Evolutionary conservation across 129 eudicot genomes (phyloP).

Genomic region (Calendula officinalis): DNA sequence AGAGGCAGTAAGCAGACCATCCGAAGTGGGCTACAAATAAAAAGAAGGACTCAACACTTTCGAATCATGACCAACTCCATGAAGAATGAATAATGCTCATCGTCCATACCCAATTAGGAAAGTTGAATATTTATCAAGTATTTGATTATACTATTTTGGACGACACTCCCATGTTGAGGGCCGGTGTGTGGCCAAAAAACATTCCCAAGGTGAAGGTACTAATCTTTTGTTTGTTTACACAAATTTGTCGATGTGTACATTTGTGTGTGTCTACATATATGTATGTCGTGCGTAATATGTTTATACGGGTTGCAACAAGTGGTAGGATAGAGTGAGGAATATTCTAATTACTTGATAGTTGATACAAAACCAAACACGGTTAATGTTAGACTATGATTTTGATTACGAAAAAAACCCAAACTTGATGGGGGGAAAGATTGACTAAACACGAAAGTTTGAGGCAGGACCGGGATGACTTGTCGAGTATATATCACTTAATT

Average conservation of each 20-base stretch:
- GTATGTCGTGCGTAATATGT: background rate
- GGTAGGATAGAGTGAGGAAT: no score
- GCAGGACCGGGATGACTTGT: no score
- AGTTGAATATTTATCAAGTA: conserved; percentile 7
- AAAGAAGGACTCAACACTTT: conserved; percentile 13
- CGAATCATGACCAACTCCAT: conserved; percentile 26
- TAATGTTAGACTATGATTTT: no score
- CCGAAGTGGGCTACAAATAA: conserved; percentile 34
- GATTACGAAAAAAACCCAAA: no score
- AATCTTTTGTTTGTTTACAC: background rate
- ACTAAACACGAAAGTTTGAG: no score
- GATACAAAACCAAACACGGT: no score
- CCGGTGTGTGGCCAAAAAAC: conserved; percentile 21
- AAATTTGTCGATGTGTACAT: background rate
- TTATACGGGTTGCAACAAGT: no score
- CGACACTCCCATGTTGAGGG: conserved; percentile 19
- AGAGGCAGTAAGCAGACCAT: conserved; percentile 33
- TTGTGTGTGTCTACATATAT: background rate
- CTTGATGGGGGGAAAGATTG: no score
- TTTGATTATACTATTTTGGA: conserved; percentile 15
- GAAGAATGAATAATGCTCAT: conserved; percentile 7
- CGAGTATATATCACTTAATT: no score
- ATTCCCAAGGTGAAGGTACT: background rate
- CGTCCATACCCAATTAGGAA: conserved; percentile 30
- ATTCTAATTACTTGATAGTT: no score